Base-by-base conservation (phyloP, 148 eudicot genomes). In the Fallopia convolvulus region DNA sequence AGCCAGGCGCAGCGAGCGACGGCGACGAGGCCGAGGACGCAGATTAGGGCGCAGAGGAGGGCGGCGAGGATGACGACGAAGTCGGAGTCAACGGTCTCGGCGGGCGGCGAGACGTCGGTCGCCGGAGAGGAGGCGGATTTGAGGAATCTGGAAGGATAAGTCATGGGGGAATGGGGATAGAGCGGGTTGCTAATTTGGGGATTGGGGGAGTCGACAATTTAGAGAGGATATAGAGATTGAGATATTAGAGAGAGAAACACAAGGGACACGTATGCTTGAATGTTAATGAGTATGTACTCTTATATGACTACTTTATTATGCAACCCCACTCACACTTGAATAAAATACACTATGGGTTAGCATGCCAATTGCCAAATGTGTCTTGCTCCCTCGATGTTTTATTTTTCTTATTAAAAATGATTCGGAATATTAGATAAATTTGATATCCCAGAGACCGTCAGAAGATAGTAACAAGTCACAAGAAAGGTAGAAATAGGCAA, bases 1-100 rank as follows among this genome's bases (percentile, higher is more conserved):
- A 91, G 50, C 91, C 96, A 91, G 70, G 91, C 84, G 88, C 97
- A 92, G 6, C 92, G 85, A 8, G 91, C 96, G 39, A 91, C 92
- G 48, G 92, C 92, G 50, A 85, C 82, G 17, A 92, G 90, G 53
- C 97, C 97, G 73, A 92, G 92, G 36, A 92, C 91, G 81, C 94
- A 90, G 77, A 92, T 87, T 0, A 92, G 53, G 2, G 97, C 97
- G 80, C 97, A 92, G 33, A 92, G 85, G 42, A 92, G 87, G 1
- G 94, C 91, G n/a, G 94, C 88, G 53, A 92, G 89, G 75, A 92
- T 87, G 47, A 92, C 88, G 1, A 90, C 83, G 77, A 89, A 87
- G 84, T 92, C 92, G 32, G 87, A 83, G 83, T 89, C 83, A 3
- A 86, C 78, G 66, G 75, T 13, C 1, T 36, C 32, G 10, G 47